Conservation (phyloP, 208 protist species). For the Entamoeba dispar region DNA sequence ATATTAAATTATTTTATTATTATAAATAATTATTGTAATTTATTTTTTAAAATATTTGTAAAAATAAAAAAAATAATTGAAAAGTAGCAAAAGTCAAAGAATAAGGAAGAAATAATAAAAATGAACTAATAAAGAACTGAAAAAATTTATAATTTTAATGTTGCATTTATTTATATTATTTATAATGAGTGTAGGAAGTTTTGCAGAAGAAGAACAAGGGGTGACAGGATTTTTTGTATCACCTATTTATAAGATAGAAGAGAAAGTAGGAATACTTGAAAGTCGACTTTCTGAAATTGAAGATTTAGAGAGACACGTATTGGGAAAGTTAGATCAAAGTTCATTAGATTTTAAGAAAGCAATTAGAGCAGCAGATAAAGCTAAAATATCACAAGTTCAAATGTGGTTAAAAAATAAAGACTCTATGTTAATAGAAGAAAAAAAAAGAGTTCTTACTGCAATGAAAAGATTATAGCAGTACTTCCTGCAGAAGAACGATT, state of each 20-base stretch:
- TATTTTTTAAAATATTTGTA: too few relatives aligned
- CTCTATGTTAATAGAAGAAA: not conserved
- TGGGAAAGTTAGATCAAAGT: not conserved
- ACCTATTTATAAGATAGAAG: not conserved
- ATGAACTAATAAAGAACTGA: too few relatives aligned
- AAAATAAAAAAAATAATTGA: too few relatives aligned
- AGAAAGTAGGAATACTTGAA: not conserved
- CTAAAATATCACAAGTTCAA: not conserved
- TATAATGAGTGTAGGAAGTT: too few relatives aligned
- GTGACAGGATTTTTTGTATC: not conserved
- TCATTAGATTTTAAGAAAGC: not conserved
- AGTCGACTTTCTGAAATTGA: not conserved
- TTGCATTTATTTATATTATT: too few relatives aligned
- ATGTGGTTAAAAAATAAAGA: not conserved
- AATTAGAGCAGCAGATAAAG: not conserved
- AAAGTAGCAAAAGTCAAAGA: too few relatives aligned
- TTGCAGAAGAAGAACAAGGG: not conserved
- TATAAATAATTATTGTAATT: too few relatives aligned
- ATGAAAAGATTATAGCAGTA: not conserved
- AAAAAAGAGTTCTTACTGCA: not conserved
- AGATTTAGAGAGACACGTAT: not conserved
- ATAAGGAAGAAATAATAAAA: too few relatives aligned
- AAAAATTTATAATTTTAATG: too few relatives aligned
- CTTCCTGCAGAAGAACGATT: not conserved
- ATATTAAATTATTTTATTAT: too few relatives aligned